A percentile compares a stretch with the other conserved stretches of the same genome.
Evolutionary conservation across 164 flowering plant genomes (phyloP).

Genomic region (Brasenia schreberi): DNA sequence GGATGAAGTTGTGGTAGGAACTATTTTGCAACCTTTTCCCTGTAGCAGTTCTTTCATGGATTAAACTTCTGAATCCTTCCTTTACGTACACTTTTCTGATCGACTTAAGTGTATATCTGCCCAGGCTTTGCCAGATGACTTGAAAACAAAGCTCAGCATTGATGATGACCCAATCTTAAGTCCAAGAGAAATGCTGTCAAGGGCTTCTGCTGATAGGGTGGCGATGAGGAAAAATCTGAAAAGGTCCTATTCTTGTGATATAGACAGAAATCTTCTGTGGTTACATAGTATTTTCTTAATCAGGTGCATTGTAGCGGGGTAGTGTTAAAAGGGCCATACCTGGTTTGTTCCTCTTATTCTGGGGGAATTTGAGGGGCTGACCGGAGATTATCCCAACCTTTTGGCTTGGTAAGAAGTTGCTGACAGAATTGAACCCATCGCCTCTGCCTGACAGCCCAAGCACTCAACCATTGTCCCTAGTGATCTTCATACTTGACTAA

Average conservation of each 20-base stretch:
- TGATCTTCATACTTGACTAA: too few species aligned
- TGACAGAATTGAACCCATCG: too few species aligned
- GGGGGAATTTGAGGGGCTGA: too few species aligned
- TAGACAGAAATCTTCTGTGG: too few species aligned
- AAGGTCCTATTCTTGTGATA: slow-evolving; percentile 26
- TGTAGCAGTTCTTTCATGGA: neutral
- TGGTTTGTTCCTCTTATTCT: too few species aligned
- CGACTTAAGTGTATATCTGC: neutral
- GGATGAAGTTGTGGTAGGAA: slow-evolving; percentile 77
- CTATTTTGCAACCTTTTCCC: slow-evolving; percentile 3
- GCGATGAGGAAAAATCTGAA: slow-evolving; percentile 42
- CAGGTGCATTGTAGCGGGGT: too few species aligned
- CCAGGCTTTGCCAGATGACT: slow-evolving; percentile 90
- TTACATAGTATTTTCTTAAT: too few species aligned
- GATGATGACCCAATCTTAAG: slow-evolving; percentile 78
- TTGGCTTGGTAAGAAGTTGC: too few species aligned
- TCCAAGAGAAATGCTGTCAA: slow-evolving; percentile 68
- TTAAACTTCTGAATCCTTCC: neutral
- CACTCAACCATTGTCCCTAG: too few species aligned
- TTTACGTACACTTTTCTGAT: neutral
- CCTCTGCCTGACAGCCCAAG: too few species aligned
- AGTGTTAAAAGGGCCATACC: too few species aligned
- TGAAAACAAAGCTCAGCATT: slow-evolving; percentile 83
- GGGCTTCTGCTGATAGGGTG: slow-evolving; percentile 57
- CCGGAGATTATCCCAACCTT: too few species aligned